Percentiles rank a stretch among this genome's conserved stretches.
Conservation (phyloP, 2,329 filamentous ascomycete species). For the Colletotrichum abscissum region DNA sequence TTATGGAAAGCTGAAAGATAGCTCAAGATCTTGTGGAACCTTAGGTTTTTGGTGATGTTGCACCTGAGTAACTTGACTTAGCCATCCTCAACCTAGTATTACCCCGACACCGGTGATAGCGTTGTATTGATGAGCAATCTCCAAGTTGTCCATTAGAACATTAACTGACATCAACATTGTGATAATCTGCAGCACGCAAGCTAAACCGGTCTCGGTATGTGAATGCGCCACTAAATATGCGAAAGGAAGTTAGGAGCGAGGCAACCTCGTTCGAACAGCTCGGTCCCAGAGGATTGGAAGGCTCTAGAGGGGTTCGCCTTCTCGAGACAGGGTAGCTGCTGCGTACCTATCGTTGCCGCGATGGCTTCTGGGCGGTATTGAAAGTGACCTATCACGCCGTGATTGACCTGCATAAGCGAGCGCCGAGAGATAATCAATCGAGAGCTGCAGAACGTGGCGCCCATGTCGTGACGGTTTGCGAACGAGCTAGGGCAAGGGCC, state of each 20-base stretch:
- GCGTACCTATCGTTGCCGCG: not conserved
- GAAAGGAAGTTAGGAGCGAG: not conserved
- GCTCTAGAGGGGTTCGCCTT: not conserved
- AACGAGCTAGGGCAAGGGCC: not conserved
- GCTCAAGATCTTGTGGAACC: not conserved
- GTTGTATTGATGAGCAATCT: not conserved
- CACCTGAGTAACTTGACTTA: not conserved
- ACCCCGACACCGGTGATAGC: constrained; percentile 16
- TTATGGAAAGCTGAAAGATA: not conserved
- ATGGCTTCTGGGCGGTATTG: not conserved
- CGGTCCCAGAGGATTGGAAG: not conserved
- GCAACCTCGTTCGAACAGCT: not conserved
- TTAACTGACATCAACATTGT: not conserved
- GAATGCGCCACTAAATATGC: not conserved
- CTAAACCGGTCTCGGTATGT: not conserved
- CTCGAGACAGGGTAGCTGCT: not conserved
- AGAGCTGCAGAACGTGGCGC: not conserved
- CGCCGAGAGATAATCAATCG: not conserved
- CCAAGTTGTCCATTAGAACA: not conserved
- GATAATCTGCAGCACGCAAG: not conserved
- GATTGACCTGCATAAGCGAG: too few species aligned
- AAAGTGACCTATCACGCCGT: not conserved
- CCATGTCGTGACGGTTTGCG: not conserved
- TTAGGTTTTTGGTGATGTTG: not conserved
- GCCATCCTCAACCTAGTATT: not conserved